Conservation (phyloP, 352 stramenopile genomes). For the Globisporangium irregulare region DNA sequence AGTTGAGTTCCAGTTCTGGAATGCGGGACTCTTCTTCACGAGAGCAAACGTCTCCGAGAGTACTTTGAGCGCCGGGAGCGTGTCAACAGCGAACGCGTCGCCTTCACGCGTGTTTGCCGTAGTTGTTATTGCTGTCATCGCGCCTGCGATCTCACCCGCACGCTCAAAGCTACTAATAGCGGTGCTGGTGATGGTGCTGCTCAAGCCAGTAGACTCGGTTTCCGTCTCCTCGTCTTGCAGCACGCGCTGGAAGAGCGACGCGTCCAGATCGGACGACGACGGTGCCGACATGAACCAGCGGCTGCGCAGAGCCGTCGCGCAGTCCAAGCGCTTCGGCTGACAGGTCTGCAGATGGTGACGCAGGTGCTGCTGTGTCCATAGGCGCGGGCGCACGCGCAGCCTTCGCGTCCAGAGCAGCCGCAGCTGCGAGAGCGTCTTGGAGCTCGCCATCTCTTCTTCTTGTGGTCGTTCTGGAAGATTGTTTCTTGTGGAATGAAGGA, state of each 20-base stretch:
- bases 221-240: neutral
- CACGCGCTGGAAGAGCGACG: slow-evolving; percentile 8
- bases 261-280: slow-evolving; percentile 6
- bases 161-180: neutral
- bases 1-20: slow-evolving; percentile 68
- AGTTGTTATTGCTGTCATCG: neutral
- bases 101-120: slow-evolving; percentile 1
- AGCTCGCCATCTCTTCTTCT: slow-evolving; percentile 4
- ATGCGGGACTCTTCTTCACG: slow-evolving; percentile 48
- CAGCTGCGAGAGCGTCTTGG: slow-evolving; percentile 14
- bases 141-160: neutral
- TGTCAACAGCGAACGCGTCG: slow-evolving; percentile 51
- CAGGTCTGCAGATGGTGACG: neutral
- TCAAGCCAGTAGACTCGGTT: neutral
- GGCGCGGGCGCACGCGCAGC: slow-evolving; percentile 3
- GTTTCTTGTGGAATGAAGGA: neutral
- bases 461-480: neutral
- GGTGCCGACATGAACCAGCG: slow-evolving; percentile 10
- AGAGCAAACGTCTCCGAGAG: slow-evolving; percentile 69
- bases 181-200: neutral
- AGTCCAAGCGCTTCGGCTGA: neutral
- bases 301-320: neutral
- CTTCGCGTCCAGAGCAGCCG: slow-evolving; percentile 3
- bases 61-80: slow-evolving; percentile 72
- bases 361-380: neutral